Base-by-base conservation (phyloP, 441 rosid species). In the Metrosideros polymorpha region DNA sequence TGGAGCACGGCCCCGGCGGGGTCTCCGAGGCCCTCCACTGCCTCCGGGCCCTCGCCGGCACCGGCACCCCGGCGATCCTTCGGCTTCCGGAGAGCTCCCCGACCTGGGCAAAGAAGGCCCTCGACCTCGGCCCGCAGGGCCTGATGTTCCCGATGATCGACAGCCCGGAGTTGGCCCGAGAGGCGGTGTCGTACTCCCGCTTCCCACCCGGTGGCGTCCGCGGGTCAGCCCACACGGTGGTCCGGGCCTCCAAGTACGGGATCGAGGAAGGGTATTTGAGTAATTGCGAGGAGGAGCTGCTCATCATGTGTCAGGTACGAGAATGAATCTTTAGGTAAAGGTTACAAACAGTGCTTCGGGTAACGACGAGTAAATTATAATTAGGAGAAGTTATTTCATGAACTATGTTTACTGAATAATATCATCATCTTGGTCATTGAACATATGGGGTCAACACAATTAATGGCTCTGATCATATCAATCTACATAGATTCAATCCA, bases 1-100 rank as follows among this genome's bases (percentile, higher is more conserved):
- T 97, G 99, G 99, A 97, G 87, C 99, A 97, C 86, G 99, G 99
- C 50, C 97, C 94, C 43, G 98, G 98, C 3, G 99, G 97, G 6
- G 92, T 96, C 88, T 83, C 92, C 84, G 98, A 93, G 25, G 94
- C 99, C 30, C 92, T 96, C 49, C 88, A 90, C 66, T 92, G 96
- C 86, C 93, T 97, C 76, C 95, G 92, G 39, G 92, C 95, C 5
- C 96, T 97, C 56, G 89, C 92, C 82, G 91, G 94, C 35, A 89
- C 93, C 29, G 87, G 89, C 9, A 94, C 98, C 3, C 90, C 96
- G 0, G 96, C 97, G 55, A 92, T 97, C 88, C 90, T 97, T 83
- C 94, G 98, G 15, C 90, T 97, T 61, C 98, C 99, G 15, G 99
- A 97, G 76, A 91, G 83, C 84, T 94, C 90, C 49, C 91, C 93